Percentiles rank a stretch among this genome's conserved stretches.
These are phyloP conservation scores for Helicocarpus griseus DNA, from an alignment of 2,329 filamentous ascomycete genomes.

Conservation along the genomic window DNA sequence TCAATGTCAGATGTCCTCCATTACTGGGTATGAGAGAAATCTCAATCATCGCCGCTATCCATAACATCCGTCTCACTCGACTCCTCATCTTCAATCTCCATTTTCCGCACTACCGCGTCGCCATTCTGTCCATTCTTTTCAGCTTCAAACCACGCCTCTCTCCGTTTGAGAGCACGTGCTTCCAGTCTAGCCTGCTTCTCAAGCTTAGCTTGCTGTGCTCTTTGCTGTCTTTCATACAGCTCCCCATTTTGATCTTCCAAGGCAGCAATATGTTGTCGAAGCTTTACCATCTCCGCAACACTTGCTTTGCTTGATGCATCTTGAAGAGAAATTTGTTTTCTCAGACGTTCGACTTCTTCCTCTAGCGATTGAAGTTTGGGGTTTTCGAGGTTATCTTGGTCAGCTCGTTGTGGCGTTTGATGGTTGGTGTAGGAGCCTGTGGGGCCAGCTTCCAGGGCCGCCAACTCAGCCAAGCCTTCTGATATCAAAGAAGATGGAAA, in stretches of 20 bases:
- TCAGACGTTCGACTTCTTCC: constrained; percentile 30
- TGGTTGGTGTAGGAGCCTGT: constrained; percentile 7
- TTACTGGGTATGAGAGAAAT: neutral
- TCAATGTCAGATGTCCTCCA: neutral
- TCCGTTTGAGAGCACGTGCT: constrained; percentile 28
- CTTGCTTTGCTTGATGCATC: constrained; percentile 28
- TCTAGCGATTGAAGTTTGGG: constrained; percentile 25
- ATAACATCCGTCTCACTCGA: constrained; percentile 28
- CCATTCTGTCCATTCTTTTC: constrained; percentile 36
- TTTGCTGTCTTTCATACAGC: constrained; percentile 30
- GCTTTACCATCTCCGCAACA: constrained; percentile 25
- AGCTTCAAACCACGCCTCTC: constrained; percentile 36
- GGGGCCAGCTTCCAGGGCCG: constrained; percentile 16
- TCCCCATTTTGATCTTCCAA: constrained; percentile 30
- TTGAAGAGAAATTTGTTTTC: constrained; percentile 20
- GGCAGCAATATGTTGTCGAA: constrained; percentile 26
- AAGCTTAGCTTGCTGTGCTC: constrained; percentile 23
- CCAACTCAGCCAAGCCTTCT: constrained; percentile 32
- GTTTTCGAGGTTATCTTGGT: constrained; percentile 9
- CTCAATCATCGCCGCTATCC: constrained; percentile 21
- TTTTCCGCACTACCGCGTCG: constrained; percentile 28
- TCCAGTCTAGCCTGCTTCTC: constrained; percentile 29
- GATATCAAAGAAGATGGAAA: constrained; percentile 31
- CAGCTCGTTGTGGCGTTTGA: neutral
- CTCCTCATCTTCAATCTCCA: constrained; percentile 28